These are phyloP conservation scores for Hypericum androsaemum DNA, from an alignment of 345 rosid genomes.

Conservation along the genomic window DNA sequence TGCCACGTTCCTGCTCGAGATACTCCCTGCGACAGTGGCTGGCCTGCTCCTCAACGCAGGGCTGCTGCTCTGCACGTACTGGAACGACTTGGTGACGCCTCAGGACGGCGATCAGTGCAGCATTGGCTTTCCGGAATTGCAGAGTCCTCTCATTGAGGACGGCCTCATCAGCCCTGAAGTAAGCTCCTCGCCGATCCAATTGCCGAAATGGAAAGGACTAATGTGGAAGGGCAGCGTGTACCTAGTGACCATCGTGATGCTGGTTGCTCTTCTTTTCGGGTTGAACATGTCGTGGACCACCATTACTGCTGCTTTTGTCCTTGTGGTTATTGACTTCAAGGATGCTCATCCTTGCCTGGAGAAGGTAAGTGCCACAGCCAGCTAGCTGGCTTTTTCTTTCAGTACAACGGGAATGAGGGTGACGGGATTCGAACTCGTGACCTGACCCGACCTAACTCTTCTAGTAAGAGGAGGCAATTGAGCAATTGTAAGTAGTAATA, in stretches of 20 bases:
- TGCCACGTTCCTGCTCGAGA: conserved; percentile 43
- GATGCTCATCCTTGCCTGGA: conserved; percentile 75
- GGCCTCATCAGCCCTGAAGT: conserved; percentile 4
- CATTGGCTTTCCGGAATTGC: not conserved
- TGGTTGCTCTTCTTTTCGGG: conserved; percentile 56
- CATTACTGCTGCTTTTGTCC: conserved; percentile 70
- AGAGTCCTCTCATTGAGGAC: too few species aligned
- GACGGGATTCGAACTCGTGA: too few species aligned
- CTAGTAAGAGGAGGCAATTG: too few species aligned
- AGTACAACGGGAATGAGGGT: too few species aligned
- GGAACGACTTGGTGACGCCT: conserved; percentile 43
- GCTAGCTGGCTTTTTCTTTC: too few species aligned
- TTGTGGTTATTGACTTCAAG: conserved; percentile 70
- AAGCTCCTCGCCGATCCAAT: not conserved
- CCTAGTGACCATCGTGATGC: conserved; percentile 53
- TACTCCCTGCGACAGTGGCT: conserved; percentile 58
- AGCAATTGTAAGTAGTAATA: too few species aligned
- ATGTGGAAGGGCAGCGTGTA: conserved; percentile 61
- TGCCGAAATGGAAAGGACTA: conserved; percentile 34
- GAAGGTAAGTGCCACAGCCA: conserved; percentile 34
- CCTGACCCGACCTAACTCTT: too few species aligned
- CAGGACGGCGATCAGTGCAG: conserved; percentile 44
- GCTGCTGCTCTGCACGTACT: conserved; percentile 52
- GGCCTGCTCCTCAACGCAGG: conserved; percentile 50
- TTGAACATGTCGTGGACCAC: conserved; percentile 90